These are phyloP conservation scores for Aspergillus steynii DNA, from an alignment of 495 filamentous ascomycete species.

Conservation along the genomic window DNA sequence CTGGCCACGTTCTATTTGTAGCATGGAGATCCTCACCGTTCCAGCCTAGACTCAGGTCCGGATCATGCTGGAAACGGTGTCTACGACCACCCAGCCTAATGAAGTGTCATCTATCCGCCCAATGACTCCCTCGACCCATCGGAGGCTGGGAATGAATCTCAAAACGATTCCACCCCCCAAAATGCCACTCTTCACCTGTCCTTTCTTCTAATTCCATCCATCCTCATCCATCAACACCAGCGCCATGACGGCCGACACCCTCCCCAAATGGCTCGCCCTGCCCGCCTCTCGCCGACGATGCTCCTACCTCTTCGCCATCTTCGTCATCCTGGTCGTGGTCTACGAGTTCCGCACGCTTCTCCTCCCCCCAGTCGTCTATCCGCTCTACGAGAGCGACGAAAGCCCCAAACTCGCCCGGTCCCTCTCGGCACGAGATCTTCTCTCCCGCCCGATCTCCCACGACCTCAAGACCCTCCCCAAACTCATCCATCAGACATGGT, in stretches of 20 bases:
- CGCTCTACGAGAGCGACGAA: neutral
- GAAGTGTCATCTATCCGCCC: neutral
- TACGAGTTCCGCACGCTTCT: neutral
- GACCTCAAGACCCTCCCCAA: slow-evolving; percentile 22
- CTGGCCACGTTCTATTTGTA: neutral
- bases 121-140: neutral
- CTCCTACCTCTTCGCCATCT: neutral
- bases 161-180: neutral
- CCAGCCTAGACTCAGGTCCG: neutral
- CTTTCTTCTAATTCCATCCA: neutral
- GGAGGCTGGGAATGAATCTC: neutral
- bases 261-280: neutral
- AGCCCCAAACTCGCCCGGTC: neutral
- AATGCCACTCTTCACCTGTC: neutral
- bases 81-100: neutral
- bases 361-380: neutral
- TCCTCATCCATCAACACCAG: neutral
- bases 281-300: neutral
- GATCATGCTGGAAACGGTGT: neutral
- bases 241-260: neutral
- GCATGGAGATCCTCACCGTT: neutral
- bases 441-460: slow-evolving; percentile 15
- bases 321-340: neutral
- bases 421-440: slow-evolving; percentile 14
- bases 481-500: slow-evolving; percentile 28